Evolutionary conservation across 2,329 filamentous ascomycete genomes (phyloP), one percentile per base, ranked within the genome.

Genomic region (Orbilia brochopaga): DNA sequence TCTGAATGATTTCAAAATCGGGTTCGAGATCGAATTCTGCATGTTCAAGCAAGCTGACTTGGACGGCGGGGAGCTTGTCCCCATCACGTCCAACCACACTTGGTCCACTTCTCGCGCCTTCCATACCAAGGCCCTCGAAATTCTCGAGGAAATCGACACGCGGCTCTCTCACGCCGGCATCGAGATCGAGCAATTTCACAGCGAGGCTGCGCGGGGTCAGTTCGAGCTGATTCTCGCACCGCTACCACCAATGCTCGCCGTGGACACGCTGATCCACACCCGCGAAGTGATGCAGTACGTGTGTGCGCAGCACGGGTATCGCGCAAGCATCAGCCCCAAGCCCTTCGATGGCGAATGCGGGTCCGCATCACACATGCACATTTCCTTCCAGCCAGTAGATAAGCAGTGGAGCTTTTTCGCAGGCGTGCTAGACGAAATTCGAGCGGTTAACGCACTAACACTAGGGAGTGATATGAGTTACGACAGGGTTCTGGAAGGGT

Each of bases 11-110:
- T 86, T 92, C 53, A 81, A 88, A 0, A 79, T 91, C 15, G 91
- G 91, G 0, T 95, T 94, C 74, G 91, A 96, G 78, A 86, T 95
- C 44, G 91, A 95, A 79, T 85, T 94, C 8, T 83, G 90, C 0
- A 87, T 95, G 74, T 81, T 93, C 74, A 83, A 83, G 44, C 83
- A 83, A 19, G 76, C 79, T 35, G 75, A 77, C 6, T 75, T 79
- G 24, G 74, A 78, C 15, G 74, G 74, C 3, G 70, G 74, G 0
- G 78, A 79, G 2, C 79, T 82, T 72, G 75, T 79, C 0, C 82
- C 88, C 0, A 78, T 83, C n/a, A 84, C 84, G 6, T 82, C 83
- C 51, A 87, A 86, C 0, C 90, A 93, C 76, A 86, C 87, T 0
- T 93, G 89, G 89, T 87, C 86, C 0, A 84, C 86, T 17, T 83